Evolutionary conservation across 2,329 filamentous ascomycete species (phyloP), one percentile per base, ranked within the genome.

Genomic region (Fusarium pseudograminearum): DNA sequence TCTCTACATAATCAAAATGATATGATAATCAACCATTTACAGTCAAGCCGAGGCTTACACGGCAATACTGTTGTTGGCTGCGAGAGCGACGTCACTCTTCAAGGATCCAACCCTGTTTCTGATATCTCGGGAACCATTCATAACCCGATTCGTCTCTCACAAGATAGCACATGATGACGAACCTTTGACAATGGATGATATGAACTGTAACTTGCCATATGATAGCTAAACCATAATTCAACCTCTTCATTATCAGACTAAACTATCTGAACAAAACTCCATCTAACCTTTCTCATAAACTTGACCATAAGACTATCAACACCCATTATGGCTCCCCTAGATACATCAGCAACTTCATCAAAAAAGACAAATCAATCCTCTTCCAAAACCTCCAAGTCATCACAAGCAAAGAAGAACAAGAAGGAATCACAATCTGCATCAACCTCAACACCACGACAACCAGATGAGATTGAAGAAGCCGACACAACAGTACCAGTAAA

Each of bases 121-220:
- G 60, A 28, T 57, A 42, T 65, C 72, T 54, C 57, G 70, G 72
- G 72, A 57, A 58, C 52, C 42, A 58, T 61, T 45, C 36, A 70
- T 69, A 40, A 50, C 47, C 69, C 66, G 63, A 73, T 74, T 64
- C 59, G 65, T 61, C 67, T 71, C 47, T 45, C 46, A 67, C 46
- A 54, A 57, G 47, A 59, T 63, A 50, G 69, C 63, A 61, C 65
- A 72, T 73, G 56, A 74, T 74, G 72, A 74, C 70, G 72, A 72
- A 50, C 54, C 30, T 51, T 59, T 56, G 57, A 44, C 20, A 56
- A 33, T 46, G 42, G 59, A 48, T 42, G 58, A 33, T 53, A 63
- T 57, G 52, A 48, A 38, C 9, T 38, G 16, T 30, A 31, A 51
- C 31, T 46, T 36, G 11, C 28, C 18, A 33, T 38, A 38, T 16